Evolutionary conservation across 441 rosid species (phyloP).

Genomic region (Biscutella laevigata): DNA sequence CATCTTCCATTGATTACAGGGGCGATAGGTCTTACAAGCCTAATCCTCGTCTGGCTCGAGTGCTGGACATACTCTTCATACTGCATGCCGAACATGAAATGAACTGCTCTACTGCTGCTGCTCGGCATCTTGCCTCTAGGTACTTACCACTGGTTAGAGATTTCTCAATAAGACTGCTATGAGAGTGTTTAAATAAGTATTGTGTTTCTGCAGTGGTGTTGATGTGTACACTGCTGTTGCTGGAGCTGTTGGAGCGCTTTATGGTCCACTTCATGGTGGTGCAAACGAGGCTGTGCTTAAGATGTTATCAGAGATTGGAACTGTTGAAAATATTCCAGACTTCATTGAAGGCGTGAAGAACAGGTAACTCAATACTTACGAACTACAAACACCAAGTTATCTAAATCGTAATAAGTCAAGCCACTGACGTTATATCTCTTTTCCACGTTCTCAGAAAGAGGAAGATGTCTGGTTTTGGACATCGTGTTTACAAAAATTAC

Average conservation of each 20-base stretch:
- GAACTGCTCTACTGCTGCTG: conserved; percentile 98
- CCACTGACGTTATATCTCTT: neutral
- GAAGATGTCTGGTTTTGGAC: conserved; percentile 99
- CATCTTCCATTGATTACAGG: conserved; percentile 34
- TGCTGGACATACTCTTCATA: conserved; percentile 78
- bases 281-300: conserved; percentile 38
- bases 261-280: conserved; percentile 93
- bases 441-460: conserved; percentile 47
- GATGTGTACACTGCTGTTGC: conserved; percentile 58
- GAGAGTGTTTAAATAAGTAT: conserved; percentile 5
- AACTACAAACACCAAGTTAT: neutral
- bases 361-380: conserved; percentile 10
- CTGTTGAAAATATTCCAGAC: conserved; percentile 75
- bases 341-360: conserved; percentile 28
- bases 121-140: conserved; percentile 98
- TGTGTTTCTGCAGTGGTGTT: conserved; percentile 63
- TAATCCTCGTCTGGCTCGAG: conserved; percentile 85
- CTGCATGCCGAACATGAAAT: conserved; percentile 97
- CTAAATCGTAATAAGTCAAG: neutral
- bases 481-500: conserved; percentile 94
- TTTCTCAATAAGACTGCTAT: neutral
- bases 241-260: conserved; percentile 61
- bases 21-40: conserved; percentile 87
- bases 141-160: conserved; percentile 30
- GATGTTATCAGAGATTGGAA: conserved; percentile 83